Evolutionary conservation across 2,329 filamentous ascomycete species (phyloP), one percentile per base, ranked within the genome.

Genomic region (Pseudogymnoascus destructans): DNA sequence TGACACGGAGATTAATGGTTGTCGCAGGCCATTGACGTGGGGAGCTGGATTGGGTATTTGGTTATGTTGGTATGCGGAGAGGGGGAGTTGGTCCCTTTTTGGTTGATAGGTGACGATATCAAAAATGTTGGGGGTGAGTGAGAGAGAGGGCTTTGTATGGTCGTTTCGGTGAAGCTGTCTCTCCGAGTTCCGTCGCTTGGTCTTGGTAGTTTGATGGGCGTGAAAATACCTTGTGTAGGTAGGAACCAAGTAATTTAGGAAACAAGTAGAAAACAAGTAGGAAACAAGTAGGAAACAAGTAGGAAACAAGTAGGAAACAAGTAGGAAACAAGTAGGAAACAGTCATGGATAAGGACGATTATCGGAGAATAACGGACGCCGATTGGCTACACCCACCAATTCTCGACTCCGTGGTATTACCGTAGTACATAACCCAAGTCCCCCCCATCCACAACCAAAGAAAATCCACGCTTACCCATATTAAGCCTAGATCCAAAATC

Each of bases 1-100:
- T 75, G 70, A 73, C 71, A 72, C 72, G 68, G 65, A 65, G 70
- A 64, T 74, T 80, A 81, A 70, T 75, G 74, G 72, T 75, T 75
- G 73, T 75, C 72, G 70, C 74, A 73, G 76, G 75, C 75, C 79
- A 82, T 82, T 78, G 76, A 74, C 77, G 65, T 32, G 11, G 38
- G 38, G 36, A 21, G 15, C 9, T 40, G 11, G 17, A 23, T 21
- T 42, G 38, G 38, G 6, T 9, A 23, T 23, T 5, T 8, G 17
- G 19, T 13, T 42, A 30, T 30, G 6, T 42, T n/a, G 2, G 38
- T 19, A 23, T 23, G 38, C 38, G 6, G 11, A 21, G 19, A 13
- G 19, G 19, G 19, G 11, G 38, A 13, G 38, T 23, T 42, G 19
- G 38, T 42, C 38, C 38, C 38, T 23, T 21, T 19, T 40, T 40